A percentile compares a stretch with the other conserved stretches of the same genome.
Evolutionary conservation across 768 basidiomycete species (phyloP).

Genomic region (Ephemerocybe angulata): DNA sequence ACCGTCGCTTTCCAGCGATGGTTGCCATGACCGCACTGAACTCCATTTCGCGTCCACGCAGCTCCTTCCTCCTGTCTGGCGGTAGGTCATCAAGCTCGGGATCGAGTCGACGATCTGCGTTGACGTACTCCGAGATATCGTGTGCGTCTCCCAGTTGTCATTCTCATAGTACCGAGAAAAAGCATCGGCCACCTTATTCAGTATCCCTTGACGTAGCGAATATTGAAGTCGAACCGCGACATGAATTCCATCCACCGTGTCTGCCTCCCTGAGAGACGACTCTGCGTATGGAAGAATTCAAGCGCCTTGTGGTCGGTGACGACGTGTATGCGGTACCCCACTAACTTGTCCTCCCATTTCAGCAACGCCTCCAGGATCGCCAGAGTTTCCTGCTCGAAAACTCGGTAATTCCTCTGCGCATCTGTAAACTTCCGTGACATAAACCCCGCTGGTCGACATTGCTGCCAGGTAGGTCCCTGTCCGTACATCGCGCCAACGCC

Average conservation of each 20-base stretch:
- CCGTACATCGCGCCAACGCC: slow-evolving; percentile 25
- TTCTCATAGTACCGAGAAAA: too few relatives aligned
- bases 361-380: slow-evolving; percentile 22
- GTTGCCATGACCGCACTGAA: too few relatives aligned
- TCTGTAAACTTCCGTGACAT: slow-evolving; percentile 25
- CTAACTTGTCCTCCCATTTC: slow-evolving; percentile 31
- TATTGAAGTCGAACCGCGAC: too few relatives aligned
- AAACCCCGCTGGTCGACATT: slow-evolving; percentile 24
- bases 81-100: too few relatives aligned
- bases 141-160: too few relatives aligned
- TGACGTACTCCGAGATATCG: too few relatives aligned
- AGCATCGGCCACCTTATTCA: too few relatives aligned
- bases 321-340: slow-evolving; percentile 22
- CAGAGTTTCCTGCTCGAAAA: slow-evolving; percentile 22
- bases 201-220: too few relatives aligned
- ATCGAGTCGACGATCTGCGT: too few relatives aligned
- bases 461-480: slow-evolving; percentile 24
- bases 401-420: slow-evolving; percentile 27
- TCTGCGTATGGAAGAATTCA: slow-evolving; percentile 26
- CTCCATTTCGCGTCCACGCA: too few relatives aligned
- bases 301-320: slow-evolving; percentile 20
- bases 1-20: too few relatives aligned
- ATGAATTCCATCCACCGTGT: slow-evolving; percentile 30
- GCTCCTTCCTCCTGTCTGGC: too few relatives aligned
- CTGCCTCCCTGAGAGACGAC: slow-evolving; percentile 16